These are phyloP conservation scores for Chytriomyces hyalinus DNA, from an alignment of 192 early-diverging fungal genomes.

Conservation along the genomic window DNA sequence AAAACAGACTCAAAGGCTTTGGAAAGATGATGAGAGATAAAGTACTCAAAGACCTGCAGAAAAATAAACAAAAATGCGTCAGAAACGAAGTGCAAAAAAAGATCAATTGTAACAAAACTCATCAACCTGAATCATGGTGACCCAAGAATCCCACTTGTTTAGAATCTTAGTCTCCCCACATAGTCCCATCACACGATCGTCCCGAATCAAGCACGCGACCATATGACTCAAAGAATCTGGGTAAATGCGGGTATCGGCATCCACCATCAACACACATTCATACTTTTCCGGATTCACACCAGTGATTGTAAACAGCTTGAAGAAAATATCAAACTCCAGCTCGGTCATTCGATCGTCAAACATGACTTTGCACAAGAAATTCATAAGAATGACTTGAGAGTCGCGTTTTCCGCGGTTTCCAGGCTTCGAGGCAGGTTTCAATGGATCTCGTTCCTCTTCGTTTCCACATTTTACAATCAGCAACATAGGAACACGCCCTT, in stretches of 20 bases:
- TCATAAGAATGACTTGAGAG: slow-evolving; percentile 95
- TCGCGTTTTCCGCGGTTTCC: slow-evolving; percentile 91
- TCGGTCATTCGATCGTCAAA: slow-evolving; percentile 88
- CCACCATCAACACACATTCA: slow-evolving; percentile 72
- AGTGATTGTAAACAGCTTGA: slow-evolving; percentile 83
- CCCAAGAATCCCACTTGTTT: slow-evolving; percentile 91
- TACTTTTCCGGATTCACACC: slow-evolving; percentile 83
- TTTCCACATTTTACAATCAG: slow-evolving; percentile 61
- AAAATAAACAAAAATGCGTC: background rate
- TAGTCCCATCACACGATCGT: slow-evolving; percentile 87
- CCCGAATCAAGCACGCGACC: slow-evolving; percentile 73
- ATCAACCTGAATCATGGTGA: slow-evolving; percentile 82
- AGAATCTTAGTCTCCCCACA: slow-evolving; percentile 97
- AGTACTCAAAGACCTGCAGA: slow-evolving; percentile 89
- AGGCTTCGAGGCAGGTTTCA: slow-evolving; percentile 51
- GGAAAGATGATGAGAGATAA: slow-evolving; percentile 93
- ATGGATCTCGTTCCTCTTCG: slow-evolving; percentile 40
- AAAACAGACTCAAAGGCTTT: slow-evolving; percentile 98
- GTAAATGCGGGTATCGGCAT: slow-evolving; percentile 88
- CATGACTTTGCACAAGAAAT: slow-evolving; percentile 81
- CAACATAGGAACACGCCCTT: slow-evolving; percentile 53
- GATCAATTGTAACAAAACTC: no score
- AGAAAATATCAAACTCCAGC: slow-evolving; percentile 90
- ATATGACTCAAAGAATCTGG: slow-evolving; percentile 57
- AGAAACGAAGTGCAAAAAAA: no score